phyloP scores from a whole-genome alignment of 169 alveolate species.

The Miamiensis avidus region DNA sequence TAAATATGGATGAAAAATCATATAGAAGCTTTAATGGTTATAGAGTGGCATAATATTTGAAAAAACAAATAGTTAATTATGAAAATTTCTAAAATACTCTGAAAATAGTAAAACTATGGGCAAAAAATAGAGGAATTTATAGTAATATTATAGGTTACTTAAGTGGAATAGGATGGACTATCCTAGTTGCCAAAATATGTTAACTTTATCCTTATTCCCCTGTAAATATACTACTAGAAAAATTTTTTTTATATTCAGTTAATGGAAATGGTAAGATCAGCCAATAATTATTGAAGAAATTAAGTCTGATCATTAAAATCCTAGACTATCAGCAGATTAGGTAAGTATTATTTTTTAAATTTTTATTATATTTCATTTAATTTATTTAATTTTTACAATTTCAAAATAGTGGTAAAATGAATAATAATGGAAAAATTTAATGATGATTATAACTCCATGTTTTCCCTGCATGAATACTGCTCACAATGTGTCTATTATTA shows the following conservation, averaged over 20 bases:
- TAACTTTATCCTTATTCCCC: constrained; percentile 67
- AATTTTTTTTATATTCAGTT: constrained; percentile 65
- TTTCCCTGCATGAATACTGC: constrained; percentile 85
- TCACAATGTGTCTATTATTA: constrained; percentile 65
- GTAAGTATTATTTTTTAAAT: background rate
- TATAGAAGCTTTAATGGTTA: constrained; percentile 76
- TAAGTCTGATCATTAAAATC: constrained; percentile 50
- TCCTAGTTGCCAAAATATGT: constrained; percentile 75
- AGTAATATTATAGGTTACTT: constrained; percentile 81
- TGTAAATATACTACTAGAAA: constrained; percentile 64
- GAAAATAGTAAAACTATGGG: constrained; percentile 82
- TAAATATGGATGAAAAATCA: constrained; percentile 71
- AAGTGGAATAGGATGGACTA: constrained; percentile 88
- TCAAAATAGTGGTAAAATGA: too few species aligned
- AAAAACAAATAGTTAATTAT: constrained; percentile 45
- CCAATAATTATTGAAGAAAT: constrained; percentile 53
- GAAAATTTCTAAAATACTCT: constrained; percentile 65
- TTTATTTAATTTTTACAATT: too few species aligned
- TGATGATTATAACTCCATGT: constrained; percentile 84
- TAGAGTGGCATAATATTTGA: constrained; percentile 67
- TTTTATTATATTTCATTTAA: too few species aligned
- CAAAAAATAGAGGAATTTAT: constrained; percentile 82
- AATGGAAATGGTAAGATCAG: constrained; percentile 79
- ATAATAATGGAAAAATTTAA: constrained; percentile 50
- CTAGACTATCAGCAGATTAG: constrained; percentile 24